Conservation (phyloP, 2,329 filamentous ascomycete species). For the Aspergillus brasiliensis region DNA sequence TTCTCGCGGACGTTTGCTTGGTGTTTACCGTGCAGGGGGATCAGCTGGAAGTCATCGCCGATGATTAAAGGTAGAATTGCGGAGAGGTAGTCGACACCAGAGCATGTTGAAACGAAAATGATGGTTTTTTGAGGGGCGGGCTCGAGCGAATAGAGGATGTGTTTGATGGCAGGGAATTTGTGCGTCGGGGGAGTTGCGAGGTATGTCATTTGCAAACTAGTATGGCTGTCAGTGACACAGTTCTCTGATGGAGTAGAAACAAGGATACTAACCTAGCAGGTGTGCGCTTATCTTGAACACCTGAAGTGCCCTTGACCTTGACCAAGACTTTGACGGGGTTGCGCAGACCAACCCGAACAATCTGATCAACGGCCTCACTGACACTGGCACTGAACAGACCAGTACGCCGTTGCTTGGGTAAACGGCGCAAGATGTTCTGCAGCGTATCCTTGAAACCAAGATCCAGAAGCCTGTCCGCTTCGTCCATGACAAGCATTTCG, state of each 20-base stretch:
- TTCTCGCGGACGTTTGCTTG: conserved; percentile 82
- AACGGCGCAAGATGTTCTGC: conserved; percentile 76
- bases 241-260: not conserved
- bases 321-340: conserved; percentile 96
- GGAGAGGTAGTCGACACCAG: conserved; percentile 91
- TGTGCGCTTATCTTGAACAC: conserved; percentile 79
- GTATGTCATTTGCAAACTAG: conserved; percentile 84
- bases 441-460: conserved; percentile 91
- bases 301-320: conserved; percentile 77
- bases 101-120: conserved; percentile 90
- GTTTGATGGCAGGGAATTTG: conserved; percentile 74
- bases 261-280: conserved; percentile 63
- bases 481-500: conserved; percentile 88
- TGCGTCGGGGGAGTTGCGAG: conserved; percentile 72
- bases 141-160: conserved; percentile 69
- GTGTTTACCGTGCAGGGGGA: conserved; percentile 90
- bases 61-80: conserved; percentile 74
- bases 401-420: conserved; percentile 92
- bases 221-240: conserved; percentile 18
- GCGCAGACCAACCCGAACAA: conserved; percentile 85
- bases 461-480: conserved; percentile 89
- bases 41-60: conserved; percentile 65
- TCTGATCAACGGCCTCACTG: conserved; percentile 90
- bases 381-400: conserved; percentile 94
- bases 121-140: conserved; percentile 81